Evolutionary conservation across 805 yeast genomes (phyloP), one percentile per base, ranked within the genome.

Genomic region (Naumovozyma baii): DNA sequence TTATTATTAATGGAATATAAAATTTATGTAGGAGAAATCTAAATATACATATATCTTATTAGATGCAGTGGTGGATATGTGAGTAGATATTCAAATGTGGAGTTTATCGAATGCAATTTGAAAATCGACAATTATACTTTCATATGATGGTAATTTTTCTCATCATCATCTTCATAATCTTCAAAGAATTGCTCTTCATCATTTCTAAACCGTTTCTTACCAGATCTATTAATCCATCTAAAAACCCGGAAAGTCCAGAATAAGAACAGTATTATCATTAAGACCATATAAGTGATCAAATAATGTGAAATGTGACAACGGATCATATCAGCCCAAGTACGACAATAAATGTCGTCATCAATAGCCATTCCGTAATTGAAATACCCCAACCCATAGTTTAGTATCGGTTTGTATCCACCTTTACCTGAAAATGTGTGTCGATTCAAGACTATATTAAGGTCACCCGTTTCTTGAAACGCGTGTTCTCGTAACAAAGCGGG

Each of bases 401-500:
- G 29, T 13, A 55, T 43, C 2, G 61, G 43, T 33, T 59, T 57
- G 41, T 48, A 59, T 1, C 62, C 63, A 33, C 61, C 62, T n/a
- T 45, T 42, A n/a, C 45, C 49, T 10, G 52, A 43, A 38, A 55
- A 59, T 14, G 60, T 59, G 1, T 41, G 47, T 16, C 55, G 49
- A 31, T 51, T 40, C 37, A 61, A 43, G 10, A 61, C 62, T 15
- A 42, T 43, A 4, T 41, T 37, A n/a, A 61, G 39, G 39, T 59
- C 57, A 2, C 54, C 52, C 3, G 52, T 54, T 18, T 64, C 67
- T n/a, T 54, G 48, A 37, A 44, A 64, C 4, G 59, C 51, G 39
- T 64, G 68, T 35, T 64, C 69, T 43, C 64, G 59, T 10, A 63
- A 42, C 18, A 64, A 39, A 9, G 53, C 60, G 9, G 64, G 55